Percentiles rank a stretch among this genome's conserved stretches.
Conservation (phyloP, 2,329 filamentous ascomycete species). For the Xylariaceae sp. region DNA sequence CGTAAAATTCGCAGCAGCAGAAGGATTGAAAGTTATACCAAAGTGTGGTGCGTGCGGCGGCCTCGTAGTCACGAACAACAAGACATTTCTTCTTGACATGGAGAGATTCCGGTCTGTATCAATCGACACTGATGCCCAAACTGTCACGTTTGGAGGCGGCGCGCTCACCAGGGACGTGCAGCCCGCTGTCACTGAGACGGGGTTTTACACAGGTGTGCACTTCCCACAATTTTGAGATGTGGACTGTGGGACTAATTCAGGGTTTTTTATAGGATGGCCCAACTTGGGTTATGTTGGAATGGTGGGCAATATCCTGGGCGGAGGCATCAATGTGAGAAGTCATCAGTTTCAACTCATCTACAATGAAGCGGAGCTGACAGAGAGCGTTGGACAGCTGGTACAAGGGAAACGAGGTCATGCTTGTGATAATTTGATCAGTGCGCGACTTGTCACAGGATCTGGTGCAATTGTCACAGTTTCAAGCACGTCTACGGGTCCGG, state of each 20-base stretch:
- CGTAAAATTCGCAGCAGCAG: slow-evolving; percentile 1
- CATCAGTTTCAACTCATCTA: too few species aligned
- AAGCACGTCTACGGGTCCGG: background rate
- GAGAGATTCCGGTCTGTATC: slow-evolving; percentile 2
- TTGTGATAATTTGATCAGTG: slow-evolving; percentile 5
- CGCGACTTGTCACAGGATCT: slow-evolving; percentile 4
- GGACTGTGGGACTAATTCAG: background rate
- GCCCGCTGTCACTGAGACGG: background rate
- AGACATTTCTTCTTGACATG: slow-evolving; percentile 5
- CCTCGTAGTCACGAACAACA: background rate
- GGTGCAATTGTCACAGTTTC: slow-evolving; percentile 3
- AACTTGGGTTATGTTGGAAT: background rate
- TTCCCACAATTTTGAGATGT: too few species aligned
- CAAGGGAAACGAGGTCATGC: background rate
- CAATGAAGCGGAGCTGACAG: too few species aligned
- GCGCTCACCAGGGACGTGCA: slow-evolving; percentile 3
- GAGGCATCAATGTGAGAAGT: too few species aligned
- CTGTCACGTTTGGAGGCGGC: slow-evolving; percentile 7
- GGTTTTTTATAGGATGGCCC: slow-evolving; percentile 7
- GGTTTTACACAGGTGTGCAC: slow-evolving; percentile 8
- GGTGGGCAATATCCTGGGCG: slow-evolving; percentile 1
- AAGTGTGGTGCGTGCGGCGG: slow-evolving; percentile 1
- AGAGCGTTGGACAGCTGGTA: too few species aligned
- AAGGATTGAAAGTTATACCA: slow-evolving; percentile 6
- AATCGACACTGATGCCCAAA: slow-evolving; percentile 1